Base-by-base conservation (phyloP, 345 rosid species). In the Pistacia integerrima region DNA sequence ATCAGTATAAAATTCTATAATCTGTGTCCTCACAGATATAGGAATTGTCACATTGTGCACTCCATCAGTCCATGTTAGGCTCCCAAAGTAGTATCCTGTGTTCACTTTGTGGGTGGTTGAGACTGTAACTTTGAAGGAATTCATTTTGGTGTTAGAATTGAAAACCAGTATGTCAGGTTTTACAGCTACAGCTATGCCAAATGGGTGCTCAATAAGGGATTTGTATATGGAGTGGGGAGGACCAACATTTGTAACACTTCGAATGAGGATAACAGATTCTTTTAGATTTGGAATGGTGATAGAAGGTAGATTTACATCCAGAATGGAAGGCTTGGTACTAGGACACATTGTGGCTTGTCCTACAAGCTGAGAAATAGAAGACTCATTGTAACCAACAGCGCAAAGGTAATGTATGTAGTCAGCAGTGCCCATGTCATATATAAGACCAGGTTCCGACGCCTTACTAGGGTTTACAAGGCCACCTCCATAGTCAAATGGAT, bases 291-390 rank as follows among this genome's bases (percentile, higher is more conserved):
- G 75, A 41, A 77, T 82, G 38, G 88, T 66, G 75, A 90, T 80
- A 1, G 89, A 84, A 41, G 92, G 92, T 55, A 84, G 78, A 71
- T 90, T 88, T 25, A 90, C 66, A 44, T 86, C 84, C 4, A 74
- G 70, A n/a, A 84, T 55, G 0, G 79, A 75, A 17, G 81, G 77
- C 16, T 74, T 25, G 0, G 76, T 71, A 54, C 36, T 74, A 0
- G 85, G 78, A 56, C 91, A 83, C 3, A 5, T 36, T 3, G 64
- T 83, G 22, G 4, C 33, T 8, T 67, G 12, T 0, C 52, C 62
- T 49, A 2, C 55, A 30, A n/a, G 17, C 51, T 14, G 30, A 14
- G 65, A 68, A 11, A 85, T 74, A 0, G 74, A 8, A 8, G 36
- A 38, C 13, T 16, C 2, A 60, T 75, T 67, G 55, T 75, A 70